Evolutionary conservation across 116 monocot genomes (phyloP).

Genomic region (Thalassia testudinum): DNA sequence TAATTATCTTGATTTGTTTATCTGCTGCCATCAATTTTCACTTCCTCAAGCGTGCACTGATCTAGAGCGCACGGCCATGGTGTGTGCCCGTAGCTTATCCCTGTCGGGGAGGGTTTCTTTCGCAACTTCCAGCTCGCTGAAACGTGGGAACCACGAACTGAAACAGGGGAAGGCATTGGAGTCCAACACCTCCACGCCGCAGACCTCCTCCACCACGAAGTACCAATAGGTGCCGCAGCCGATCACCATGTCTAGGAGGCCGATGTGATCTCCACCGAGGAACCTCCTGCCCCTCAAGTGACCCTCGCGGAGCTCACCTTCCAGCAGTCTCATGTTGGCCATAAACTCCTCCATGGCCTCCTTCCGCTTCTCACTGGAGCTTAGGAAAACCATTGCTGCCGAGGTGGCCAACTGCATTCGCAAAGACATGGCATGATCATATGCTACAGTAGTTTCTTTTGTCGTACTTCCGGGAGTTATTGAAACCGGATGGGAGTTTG

Average conservation of each 20-base stretch:
- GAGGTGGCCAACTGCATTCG: background rate
- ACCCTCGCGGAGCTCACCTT: conserved; percentile 50
- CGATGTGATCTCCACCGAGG: conserved; percentile 66
- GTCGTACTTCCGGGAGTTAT: no score
- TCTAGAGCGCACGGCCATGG: background rate
- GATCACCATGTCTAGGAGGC: conserved; percentile 59
- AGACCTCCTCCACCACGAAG: conserved; percentile 48
- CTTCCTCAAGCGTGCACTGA: background rate
- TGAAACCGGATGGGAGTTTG: no score
- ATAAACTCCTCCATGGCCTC: conserved; percentile 31
- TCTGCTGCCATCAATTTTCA: no score
- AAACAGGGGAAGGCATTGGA: conserved; percentile 45
- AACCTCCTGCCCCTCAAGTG: conserved; percentile 58
- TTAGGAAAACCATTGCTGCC: background rate
- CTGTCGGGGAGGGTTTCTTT: conserved; percentile 10
- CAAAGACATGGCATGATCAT: no score
- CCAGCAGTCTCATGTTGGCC: conserved; percentile 34
- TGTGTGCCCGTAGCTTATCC: background rate
- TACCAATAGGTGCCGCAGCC: conserved; percentile 65
- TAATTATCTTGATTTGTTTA: no score
- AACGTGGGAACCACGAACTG: conserved; percentile 37
- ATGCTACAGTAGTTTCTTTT: no score
- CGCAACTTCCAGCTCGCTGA: conserved; percentile 42
- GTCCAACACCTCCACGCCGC: conserved; percentile 40
- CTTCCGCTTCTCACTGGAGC: conserved; percentile 17